These are phyloP conservation scores for Cryptococcus neoformans DNA, from an alignment of 1,284 basidiomycete species.

Conservation along the genomic window DNA sequence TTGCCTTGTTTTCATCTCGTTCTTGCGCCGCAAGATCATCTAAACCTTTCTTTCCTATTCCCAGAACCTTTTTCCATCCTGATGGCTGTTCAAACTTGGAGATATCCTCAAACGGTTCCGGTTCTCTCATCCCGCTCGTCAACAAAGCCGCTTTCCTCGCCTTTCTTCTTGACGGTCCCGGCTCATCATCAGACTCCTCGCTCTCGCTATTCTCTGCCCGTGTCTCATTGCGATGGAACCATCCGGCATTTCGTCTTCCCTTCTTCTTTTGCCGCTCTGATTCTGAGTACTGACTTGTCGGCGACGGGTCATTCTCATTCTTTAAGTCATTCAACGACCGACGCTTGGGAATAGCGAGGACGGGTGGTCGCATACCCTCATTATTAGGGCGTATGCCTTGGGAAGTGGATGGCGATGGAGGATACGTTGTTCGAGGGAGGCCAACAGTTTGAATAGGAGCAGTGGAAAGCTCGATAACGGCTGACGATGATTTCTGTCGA, in stretches of 20 bases:
- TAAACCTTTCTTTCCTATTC: slow-evolving; percentile 16
- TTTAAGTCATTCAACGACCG: slow-evolving; percentile 39
- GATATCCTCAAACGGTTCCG: slow-evolving; percentile 18
- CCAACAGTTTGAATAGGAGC: slow-evolving; percentile 10
- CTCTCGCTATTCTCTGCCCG: background rate
- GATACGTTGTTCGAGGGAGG: slow-evolving; percentile 8
- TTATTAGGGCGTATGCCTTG: slow-evolving; percentile 22
- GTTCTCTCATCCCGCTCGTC: slow-evolving; percentile 9
- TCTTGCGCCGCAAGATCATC: slow-evolving; percentile 24
- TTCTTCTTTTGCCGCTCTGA: slow-evolving; percentile 16
- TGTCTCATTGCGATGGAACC: slow-evolving; percentile 12
- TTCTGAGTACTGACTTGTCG: slow-evolving; percentile 18
- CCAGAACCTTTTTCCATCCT: slow-evolving; percentile 14
- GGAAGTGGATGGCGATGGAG: slow-evolving; percentile 3
- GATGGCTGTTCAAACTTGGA: background rate
- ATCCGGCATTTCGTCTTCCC: slow-evolving; percentile 11
- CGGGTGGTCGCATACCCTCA: slow-evolving; percentile 28
- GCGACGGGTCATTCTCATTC: slow-evolving; percentile 22
- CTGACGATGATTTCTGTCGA: slow-evolving; percentile 28
- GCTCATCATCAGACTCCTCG: slow-evolving; percentile 36
- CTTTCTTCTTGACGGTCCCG: slow-evolving; percentile 28
- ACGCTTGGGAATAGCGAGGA: slow-evolving; percentile 33
- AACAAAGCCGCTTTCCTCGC: slow-evolving; percentile 1
- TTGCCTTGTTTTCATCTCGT: slow-evolving; percentile 40
- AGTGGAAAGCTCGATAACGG: slow-evolving; percentile 24